A percentile compares a stretch with the other conserved stretches of the same genome.
Evolutionary conservation across 1,284 basidiomycete genomes (phyloP).

Genomic region (Ganoderma boninense): DNA sequence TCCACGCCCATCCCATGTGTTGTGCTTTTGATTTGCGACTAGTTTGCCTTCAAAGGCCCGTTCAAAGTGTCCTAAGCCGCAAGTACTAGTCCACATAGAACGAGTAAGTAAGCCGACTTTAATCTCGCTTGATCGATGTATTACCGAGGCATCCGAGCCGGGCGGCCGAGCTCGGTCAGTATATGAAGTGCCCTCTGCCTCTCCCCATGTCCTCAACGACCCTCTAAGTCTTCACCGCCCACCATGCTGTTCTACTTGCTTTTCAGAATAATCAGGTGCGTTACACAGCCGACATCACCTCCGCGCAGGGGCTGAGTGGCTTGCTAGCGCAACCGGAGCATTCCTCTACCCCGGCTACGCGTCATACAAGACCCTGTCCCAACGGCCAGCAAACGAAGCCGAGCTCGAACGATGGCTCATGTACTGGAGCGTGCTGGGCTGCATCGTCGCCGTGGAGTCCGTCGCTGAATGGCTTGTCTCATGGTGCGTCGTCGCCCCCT

Average conservation of each 20-base stretch:
- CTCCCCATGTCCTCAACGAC: constrained; percentile 23
- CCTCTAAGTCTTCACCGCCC: constrained; percentile 10
- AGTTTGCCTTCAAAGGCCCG: background rate
- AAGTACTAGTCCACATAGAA: too few species aligned
- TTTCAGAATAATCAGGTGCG: constrained; percentile 39
- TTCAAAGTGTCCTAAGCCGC: background rate
- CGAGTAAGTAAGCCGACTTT: background rate
- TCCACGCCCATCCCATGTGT: constrained; percentile 13
- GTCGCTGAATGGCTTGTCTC: constrained; percentile 85
- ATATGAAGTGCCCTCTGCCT: constrained; percentile 24
- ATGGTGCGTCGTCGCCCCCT: constrained; percentile 59
- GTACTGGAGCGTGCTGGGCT: constrained; percentile 90
- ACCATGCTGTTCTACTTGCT: constrained; percentile 42
- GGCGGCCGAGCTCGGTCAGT: constrained; percentile 10
- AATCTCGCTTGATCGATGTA: constrained; percentile 11
- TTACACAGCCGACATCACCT: background rate
- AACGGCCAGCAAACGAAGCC: constrained; percentile 79
- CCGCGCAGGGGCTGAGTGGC: constrained; percentile 15
- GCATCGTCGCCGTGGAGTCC: constrained; percentile 77
- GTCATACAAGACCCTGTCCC: constrained; percentile 85
- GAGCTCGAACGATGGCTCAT: constrained; percentile 89
- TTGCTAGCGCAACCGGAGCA: constrained; percentile 64
- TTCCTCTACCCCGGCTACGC: constrained; percentile 88
- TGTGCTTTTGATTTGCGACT: background rate
- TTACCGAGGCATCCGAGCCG: constrained; percentile 15